Base-by-base conservation (phyloP, 176 grass and related monocot genomes). In the Cenchrus fungigraminus region DNA sequence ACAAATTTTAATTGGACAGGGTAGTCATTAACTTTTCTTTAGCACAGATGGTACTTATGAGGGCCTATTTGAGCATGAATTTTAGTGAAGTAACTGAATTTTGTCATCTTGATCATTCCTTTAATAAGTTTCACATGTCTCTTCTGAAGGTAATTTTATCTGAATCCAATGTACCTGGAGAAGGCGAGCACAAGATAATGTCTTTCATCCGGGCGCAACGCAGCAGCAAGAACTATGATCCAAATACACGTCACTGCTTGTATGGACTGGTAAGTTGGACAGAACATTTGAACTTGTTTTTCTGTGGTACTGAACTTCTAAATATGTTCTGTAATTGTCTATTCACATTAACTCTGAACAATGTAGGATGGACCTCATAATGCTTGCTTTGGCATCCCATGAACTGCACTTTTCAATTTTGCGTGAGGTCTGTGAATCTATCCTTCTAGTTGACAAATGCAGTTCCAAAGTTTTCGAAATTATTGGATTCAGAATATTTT, bases 181-280 rank as follows among this genome's bases (percentile, higher is more conserved):
- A 97, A 83, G 95, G 95, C 16, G 95, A 94, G 86, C 92, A 97
- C 81, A 97, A 97, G 83, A 82, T 97, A 56, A 89, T 88, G 71
- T 89, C 89, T 16, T 98, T 89, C 85, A 98, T 98, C 45, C 87
- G 93, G 0, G 68, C 65, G 4, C 96, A 98, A 65, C 77, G 91
- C 29, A 83, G 87, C 80, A 62, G 70, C 31, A 79, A 88, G 46
- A 76, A 49, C 31, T 98, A 86, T 87, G 95, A 95, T 47, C 91
- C 87, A 42, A 98, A 95, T 65, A 93, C 92, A 12, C 86, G 85
- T 1, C 95, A 95, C 56, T 98, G 93, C 40, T 89, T 98, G 46
- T 95, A 93, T 81, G 93, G 93, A 22, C 59, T 91, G 87, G 95
- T 98, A 98, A 2, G 50, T 50, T 19, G 0, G 40, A 76, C 11